Base-by-base conservation (phyloP, 208 protist genomes). In the Trypanosoma grayi region DNA sequence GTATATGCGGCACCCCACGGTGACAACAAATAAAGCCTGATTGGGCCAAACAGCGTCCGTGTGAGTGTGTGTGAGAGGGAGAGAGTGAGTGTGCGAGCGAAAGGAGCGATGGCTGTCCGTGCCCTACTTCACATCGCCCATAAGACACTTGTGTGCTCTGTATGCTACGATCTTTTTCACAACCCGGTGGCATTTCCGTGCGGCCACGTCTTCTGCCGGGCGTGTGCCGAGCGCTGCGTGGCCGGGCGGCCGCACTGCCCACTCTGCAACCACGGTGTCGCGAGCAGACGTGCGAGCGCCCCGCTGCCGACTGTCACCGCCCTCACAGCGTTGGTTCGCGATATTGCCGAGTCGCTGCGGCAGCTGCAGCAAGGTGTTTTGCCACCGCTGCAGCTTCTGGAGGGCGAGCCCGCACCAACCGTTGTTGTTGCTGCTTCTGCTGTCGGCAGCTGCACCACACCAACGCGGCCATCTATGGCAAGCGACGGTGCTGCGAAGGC, bases 201-300 rank as follows among this genome's bases (percentile, higher is more conserved):
- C 40, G 73, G 78, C 2, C 87, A 93, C 64, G 83, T 87, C 36
- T 77, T 89, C 34, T 93, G 87, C 66, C 62, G 56, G 7, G 27
- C 27, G 14, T 93, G 87, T 53, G 75, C 74, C 16, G 33, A 40
- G 5, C 75, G 75, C n/a, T 81, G 66, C 55, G 72, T 89, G 22
- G 52, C 67, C 24, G 70, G 43, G 8, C 63, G 83, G 6, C 80
- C 81, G 5, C 73, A 73, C 34, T 93, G 87, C 60, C 87, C 87
- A 20, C 58, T 93, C 44, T 93, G 87, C 60, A 93, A 93, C 58
- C 52, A 65, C 14, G 14, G 57, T 10, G 72, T 85, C 7, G 28
- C 71, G 0, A 60, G 62, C 47, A 60, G 41, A 24, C 70, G 70
- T 34, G 50, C 52, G 25, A 63, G 57, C 9, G 47, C 70, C 1